These are phyloP conservation scores for Sphaceloma murrayae DNA, from an alignment of 2,329 filamentous ascomycete species.

Conservation along the genomic window DNA sequence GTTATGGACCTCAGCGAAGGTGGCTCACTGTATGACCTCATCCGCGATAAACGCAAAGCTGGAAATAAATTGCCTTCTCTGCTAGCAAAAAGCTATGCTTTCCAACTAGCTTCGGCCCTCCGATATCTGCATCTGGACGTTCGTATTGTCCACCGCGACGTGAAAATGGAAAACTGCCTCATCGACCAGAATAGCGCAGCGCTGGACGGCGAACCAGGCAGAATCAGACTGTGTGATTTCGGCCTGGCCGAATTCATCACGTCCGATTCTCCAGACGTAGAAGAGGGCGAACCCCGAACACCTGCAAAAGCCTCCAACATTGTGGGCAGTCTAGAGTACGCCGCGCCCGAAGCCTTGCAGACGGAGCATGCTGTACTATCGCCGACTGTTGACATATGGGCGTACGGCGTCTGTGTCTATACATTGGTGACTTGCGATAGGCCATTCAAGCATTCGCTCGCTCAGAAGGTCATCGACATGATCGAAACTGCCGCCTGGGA, in stretches of 20 bases:
- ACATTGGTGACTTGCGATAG: constrained; percentile 51
- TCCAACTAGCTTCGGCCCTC: constrained; percentile 54
- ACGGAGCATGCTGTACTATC: constrained; percentile 35
- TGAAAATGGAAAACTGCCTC: constrained; percentile 61
- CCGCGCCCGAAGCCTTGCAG: constrained; percentile 41
- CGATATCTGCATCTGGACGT: constrained; percentile 60
- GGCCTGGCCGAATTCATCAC: constrained; percentile 60
- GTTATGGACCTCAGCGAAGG: constrained; percentile 56
- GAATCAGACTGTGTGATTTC: constrained; percentile 57
- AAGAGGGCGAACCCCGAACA: constrained; percentile 7
- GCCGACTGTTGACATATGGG: constrained; percentile 57
- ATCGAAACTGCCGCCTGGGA: constrained; percentile 54
- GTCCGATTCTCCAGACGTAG: constrained; percentile 45
- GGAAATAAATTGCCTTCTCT: constrained; percentile 39
- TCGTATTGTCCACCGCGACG: constrained; percentile 55
- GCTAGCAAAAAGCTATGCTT: constrained; percentile 51
- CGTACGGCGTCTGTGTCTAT: constrained; percentile 55
- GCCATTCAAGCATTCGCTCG: constrained; percentile 53
- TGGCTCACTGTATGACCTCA: constrained; percentile 54
- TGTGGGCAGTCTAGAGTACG: constrained; percentile 51
- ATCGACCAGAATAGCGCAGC: constrained; percentile 37
- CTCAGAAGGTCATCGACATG: constrained; percentile 48
- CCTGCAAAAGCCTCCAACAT: constrained; percentile 39
- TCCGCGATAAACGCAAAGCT: constrained; percentile 43
- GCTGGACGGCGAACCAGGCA: constrained; percentile 30